Base-by-base conservation (phyloP, 2,329 filamentous ascomycete species). In the Curvularia spicifera region DNA sequence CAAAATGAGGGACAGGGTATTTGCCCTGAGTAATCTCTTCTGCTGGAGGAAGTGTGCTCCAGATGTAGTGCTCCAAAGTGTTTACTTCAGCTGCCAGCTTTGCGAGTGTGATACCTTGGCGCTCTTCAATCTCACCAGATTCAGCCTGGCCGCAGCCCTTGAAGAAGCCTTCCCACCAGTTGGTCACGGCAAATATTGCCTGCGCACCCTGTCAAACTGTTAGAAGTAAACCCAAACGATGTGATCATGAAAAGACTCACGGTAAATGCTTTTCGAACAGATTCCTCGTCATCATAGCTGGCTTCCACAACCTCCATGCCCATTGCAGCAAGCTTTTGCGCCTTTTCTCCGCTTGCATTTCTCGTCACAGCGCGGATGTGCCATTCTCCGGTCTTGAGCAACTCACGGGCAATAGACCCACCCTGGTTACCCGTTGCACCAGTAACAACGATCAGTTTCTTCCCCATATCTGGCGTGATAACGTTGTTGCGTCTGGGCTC, bases 301-400 rank as follows among this genome's bases (percentile, higher is more conserved):
- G 47, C 64, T 52, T 59, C 39, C 1, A 80, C 70, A 15, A 81
- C 64, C 39, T 81, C 78, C 28, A 78, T 66, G 18, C 78, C 78
- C 42, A 63, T 61, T 0, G 53, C 62, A n/a, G 64, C 60, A 28
- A 78, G 70, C 4, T 48, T 52, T 20, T 61, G 53, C 9, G 67
- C 59, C 22, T 59, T 59, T 20, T 43, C 15, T n/a, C 60, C 64
- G 2, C 52, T 35, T 0, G 39, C 12, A 73, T 63, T 80, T 74
- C 68, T 77, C 70, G 83, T 24, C 78, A 85, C 66, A 79, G 81
- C 13, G 78, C 82, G 47, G 73, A 84, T 57, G 78, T 82, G 71
- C 81, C 83, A 76, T 78, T 78, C 31, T 75, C 78, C 12, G 79
- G 80, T 52, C 39, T 80, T 78, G n/a, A 76, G 74, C 24, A 80